Conservation (phyloP, 176 grass and related monocot genomes). For the Raddia guianensis region DNA sequence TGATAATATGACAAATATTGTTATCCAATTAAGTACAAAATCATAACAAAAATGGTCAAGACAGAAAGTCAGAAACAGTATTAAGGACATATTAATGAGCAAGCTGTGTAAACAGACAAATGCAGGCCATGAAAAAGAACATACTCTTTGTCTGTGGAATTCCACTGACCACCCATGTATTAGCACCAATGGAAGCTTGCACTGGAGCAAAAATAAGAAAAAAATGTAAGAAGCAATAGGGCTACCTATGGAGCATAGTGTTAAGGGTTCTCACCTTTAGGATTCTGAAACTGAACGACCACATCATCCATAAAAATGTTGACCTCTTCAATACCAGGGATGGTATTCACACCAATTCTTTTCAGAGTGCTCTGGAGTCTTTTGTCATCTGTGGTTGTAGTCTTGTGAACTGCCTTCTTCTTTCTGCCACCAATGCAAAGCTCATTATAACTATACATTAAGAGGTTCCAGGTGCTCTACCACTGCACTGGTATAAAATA, state of each 20-base stretch:
- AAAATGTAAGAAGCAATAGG: conserved; percentile 27
- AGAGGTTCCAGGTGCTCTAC: neutral
- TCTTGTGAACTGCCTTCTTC: conserved; percentile 99
- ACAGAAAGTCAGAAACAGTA: neutral
- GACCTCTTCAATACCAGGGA: conserved; percentile 97
- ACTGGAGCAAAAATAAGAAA: conserved; percentile 55
- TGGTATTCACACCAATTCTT: conserved; percentile 87
- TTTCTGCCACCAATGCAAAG: conserved; percentile 61
- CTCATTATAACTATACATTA: conserved; percentile 3
- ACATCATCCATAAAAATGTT: conserved; percentile 99
- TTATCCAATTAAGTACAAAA: conserved; percentile 1
- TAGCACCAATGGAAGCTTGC: conserved; percentile 95
- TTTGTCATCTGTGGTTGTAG: conserved; percentile 97
- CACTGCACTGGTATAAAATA: neutral
- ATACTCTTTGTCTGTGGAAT: conserved; percentile 98
- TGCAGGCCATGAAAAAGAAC: conserved; percentile 15
- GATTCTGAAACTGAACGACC: conserved; percentile 95
- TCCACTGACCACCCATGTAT: conserved; percentile 98
- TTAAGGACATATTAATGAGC: neutral
- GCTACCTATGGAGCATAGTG: neutral
- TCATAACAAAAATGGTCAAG: neutral
- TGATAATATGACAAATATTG: neutral
- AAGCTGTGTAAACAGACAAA: conserved; percentile 16
- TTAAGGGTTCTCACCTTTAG: conserved; percentile 66
- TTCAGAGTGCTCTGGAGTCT: conserved; percentile 98